Evolutionary conservation across 306 rosid species (phyloP).

Genomic region (Quercus wislizeni): DNA sequence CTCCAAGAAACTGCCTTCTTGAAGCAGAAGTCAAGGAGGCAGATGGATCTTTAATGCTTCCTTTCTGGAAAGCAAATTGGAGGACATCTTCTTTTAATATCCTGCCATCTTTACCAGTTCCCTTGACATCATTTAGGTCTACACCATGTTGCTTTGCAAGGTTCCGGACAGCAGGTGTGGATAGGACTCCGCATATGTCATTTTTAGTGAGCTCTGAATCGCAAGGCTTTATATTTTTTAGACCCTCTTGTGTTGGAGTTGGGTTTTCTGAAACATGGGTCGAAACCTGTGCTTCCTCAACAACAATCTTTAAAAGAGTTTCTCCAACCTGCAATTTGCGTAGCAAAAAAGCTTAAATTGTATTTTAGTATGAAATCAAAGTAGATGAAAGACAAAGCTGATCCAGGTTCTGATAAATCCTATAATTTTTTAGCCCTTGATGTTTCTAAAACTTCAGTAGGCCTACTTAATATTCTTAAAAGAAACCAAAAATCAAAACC

Average conservation of each 20-base stretch:
- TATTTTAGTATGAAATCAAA: neutral
- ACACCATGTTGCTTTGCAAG: slow-evolving; percentile 78
- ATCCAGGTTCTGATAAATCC: neutral
- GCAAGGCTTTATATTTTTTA: slow-evolving; percentile 35
- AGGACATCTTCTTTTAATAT: slow-evolving; percentile 72
- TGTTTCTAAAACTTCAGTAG: neutral
- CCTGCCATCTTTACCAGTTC: slow-evolving; percentile 84
- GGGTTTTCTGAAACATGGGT: slow-evolving; percentile 36
- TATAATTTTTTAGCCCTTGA: neutral
- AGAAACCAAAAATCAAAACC: neutral
- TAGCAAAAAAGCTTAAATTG: neutral
- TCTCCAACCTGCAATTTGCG: slow-evolving; percentile 79
- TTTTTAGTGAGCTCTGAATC: slow-evolving; percentile 35
- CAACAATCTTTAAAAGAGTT: slow-evolving; percentile 60
- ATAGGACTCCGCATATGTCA: slow-evolving; percentile 47
- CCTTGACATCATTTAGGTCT: slow-evolving; percentile 64
- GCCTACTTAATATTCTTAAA: neutral
- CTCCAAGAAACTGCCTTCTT: slow-evolving; percentile 34
- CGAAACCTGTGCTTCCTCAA: slow-evolving; percentile 43
- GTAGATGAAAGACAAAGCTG: neutral
- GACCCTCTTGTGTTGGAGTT: slow-evolving; percentile 14
- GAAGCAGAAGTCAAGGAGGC: slow-evolving; percentile 29
- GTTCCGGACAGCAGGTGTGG: slow-evolving; percentile 76
- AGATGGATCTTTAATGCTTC: slow-evolving; percentile 41
- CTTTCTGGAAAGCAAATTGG: slow-evolving; percentile 56